phyloP scores from a whole-genome alignment of 2,329 filamentous ascomycete species.

The Calycina herbarum region DNA sequence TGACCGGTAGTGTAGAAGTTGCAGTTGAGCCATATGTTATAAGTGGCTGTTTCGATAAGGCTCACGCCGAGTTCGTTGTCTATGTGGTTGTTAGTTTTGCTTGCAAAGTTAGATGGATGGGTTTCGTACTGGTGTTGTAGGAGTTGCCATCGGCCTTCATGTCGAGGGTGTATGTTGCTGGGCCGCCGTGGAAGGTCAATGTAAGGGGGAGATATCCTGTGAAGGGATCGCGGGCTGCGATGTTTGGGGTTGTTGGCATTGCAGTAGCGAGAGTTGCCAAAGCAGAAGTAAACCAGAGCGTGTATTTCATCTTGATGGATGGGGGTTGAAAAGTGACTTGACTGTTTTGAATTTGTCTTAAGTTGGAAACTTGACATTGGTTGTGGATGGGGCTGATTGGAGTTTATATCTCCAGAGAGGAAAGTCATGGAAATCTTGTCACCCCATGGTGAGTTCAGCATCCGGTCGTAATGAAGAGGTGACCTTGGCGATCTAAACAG shows the following conservation, averaged over 20 bases:
- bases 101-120: not conserved
- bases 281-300: not conserved
- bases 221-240: constrained; percentile 3
- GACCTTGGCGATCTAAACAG: not conserved
- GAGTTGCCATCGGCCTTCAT: constrained; percentile 45
- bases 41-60: constrained; percentile 45
- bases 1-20: constrained; percentile 44
- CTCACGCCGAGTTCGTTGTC: constrained; percentile 43
- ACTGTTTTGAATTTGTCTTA: not conserved
- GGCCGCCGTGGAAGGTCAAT: constrained; percentile 46
- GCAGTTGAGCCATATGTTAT: constrained; percentile 45
- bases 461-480: not conserved
- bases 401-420: not conserved
- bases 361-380: not conserved
- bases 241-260: not conserved
- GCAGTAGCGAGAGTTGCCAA: not conserved
- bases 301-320: not conserved
- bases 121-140: constrained; percentile 41
- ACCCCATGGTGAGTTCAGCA: not conserved
- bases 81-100: constrained; percentile 23
- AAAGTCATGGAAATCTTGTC: not conserved
- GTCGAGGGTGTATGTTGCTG: constrained; percentile 43
- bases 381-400: not conserved
- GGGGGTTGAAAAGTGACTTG: not conserved
- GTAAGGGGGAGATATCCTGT: constrained; percentile 30